A percentile compares a stretch with the other conserved stretches of the same genome.
Evolutionary conservation across 1,284 basidiomycete species (phyloP).

Genomic region (Wolfiporia cocos): DNA sequence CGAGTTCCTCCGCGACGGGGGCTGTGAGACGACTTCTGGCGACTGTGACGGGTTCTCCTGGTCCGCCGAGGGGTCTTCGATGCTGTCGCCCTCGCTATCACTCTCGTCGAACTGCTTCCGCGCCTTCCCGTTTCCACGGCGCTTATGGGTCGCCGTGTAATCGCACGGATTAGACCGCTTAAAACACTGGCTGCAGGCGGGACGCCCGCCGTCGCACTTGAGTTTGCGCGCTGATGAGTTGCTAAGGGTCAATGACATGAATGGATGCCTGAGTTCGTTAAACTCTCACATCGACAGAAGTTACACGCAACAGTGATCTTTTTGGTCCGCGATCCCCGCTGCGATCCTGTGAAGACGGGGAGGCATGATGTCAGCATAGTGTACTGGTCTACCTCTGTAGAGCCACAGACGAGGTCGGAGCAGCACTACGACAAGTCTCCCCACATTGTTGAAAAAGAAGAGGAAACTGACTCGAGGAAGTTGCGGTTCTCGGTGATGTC

Average conservation of each 20-base stretch:
- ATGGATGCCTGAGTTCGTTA: too few relatives aligned
- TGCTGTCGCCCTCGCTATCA: conserved; percentile 57
- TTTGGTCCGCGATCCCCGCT: conserved; percentile 53
- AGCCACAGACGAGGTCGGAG: conserved; percentile 7
- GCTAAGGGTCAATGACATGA: too few relatives aligned
- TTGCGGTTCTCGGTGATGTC: conserved; percentile 25
- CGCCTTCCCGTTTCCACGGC: conserved; percentile 50
- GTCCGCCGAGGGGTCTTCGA: conserved; percentile 35
- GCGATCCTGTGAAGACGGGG: conserved; percentile 34
- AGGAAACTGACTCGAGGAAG: conserved; percentile 25
- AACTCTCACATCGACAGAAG: conserved; percentile 74
- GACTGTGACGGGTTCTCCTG: conserved; percentile 52
- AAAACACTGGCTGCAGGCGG: conserved; percentile 71
- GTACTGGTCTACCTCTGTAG: not conserved
- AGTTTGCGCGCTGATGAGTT: conserved; percentile 76
- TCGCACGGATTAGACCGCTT: conserved; percentile 73
- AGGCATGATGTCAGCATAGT: conserved; percentile 11
- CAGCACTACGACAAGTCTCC: conserved; percentile 5
- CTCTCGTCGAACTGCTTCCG: conserved; percentile 53
- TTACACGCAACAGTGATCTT: conserved; percentile 83
- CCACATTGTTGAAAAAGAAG: conserved; percentile 6
- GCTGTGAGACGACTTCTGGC: conserved; percentile 51
- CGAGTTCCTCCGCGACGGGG: conserved; percentile 53
- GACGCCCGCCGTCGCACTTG: conserved; percentile 77
- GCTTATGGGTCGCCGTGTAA: conserved; percentile 70